These are phyloP conservation scores for Microthlaspi erraticum DNA, from an alignment of 345 rosid species.

Conservation along the genomic window DNA sequence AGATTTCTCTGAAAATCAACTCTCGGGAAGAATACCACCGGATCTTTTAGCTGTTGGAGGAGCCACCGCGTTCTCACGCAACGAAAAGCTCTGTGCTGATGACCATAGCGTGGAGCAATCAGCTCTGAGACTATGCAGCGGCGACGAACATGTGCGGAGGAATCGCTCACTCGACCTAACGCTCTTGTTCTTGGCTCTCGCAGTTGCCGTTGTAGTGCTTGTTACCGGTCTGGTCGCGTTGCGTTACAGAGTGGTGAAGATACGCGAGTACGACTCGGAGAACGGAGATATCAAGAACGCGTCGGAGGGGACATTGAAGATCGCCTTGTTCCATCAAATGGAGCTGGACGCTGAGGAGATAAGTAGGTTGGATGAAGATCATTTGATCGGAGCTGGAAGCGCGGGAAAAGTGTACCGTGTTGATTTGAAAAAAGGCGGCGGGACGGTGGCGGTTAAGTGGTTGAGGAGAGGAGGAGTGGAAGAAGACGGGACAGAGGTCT, in stretches of 20 bases:
- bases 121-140: constrained; percentile 55
- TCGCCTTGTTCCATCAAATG: constrained; percentile 68
- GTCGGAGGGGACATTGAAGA: constrained; percentile 57
- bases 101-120: constrained; percentile 37
- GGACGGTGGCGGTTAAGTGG: constrained; percentile 81
- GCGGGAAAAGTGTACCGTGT: constrained; percentile 87
- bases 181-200: constrained; percentile 53
- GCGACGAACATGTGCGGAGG: constrained; percentile 40
- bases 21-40: constrained; percentile 67
- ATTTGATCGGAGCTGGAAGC: constrained; percentile 80
- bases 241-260: constrained; percentile 61
- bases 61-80: constrained; percentile 60
- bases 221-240: constrained; percentile 54
- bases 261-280: constrained; percentile 40
- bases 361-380: constrained; percentile 61
- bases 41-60: constrained; percentile 75
- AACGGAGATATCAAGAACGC: constrained; percentile 45
- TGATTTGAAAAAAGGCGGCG: constrained; percentile 65
- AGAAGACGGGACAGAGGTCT: constrained; percentile 54
- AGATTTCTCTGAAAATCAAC: constrained; percentile 69
- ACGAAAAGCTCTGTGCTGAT: constrained; percentile 64
- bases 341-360: constrained; percentile 82
- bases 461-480: constrained; percentile 56
- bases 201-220: constrained; percentile 48
- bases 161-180: constrained; percentile 40